Evolutionary conservation across 306 rosid genomes (phyloP).

Genomic region (Quercus suber): DNA sequence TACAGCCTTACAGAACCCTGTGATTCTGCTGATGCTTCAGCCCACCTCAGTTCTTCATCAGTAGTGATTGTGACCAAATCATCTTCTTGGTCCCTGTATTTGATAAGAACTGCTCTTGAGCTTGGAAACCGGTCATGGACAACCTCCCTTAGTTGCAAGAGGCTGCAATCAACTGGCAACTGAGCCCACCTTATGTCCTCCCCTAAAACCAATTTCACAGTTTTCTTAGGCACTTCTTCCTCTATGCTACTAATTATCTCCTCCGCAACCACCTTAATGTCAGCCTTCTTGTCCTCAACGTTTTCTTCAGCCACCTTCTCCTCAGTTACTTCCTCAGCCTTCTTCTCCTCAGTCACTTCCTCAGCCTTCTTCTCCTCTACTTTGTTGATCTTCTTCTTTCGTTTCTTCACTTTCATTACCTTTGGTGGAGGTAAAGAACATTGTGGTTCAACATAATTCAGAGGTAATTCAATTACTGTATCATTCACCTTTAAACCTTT

Average conservation of each 20-base stretch:
- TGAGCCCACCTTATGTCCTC: slow-evolving; percentile 88
- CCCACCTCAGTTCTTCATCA: slow-evolving; percentile 76
- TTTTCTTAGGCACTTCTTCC: slow-evolving; percentile 50
- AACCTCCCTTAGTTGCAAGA: slow-evolving; percentile 69
- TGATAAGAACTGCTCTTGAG: slow-evolving; percentile 66
- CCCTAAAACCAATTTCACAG: slow-evolving; percentile 76
- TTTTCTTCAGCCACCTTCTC: slow-evolving; percentile 47
- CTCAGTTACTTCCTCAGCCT: slow-evolving; percentile 38
- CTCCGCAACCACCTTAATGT: slow-evolving; percentile 68
- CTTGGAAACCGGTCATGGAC: slow-evolving; percentile 60
- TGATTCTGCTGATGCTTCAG: slow-evolving; percentile 56
- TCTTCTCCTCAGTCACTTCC: slow-evolving; percentile 33
- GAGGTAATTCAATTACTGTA: slow-evolving; percentile 62
- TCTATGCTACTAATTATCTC: slow-evolving; percentile 37
- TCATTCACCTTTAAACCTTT: slow-evolving; percentile 64
- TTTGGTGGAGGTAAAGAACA: slow-evolving; percentile 23
- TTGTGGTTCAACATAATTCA: slow-evolving; percentile 64
- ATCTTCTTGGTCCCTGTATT: slow-evolving; percentile 85
- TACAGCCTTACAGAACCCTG: slow-evolving; percentile 65
- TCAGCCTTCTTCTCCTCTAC: slow-evolving; percentile 23
- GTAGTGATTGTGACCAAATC: slow-evolving; percentile 86
- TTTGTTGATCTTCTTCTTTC: slow-evolving; percentile 57
- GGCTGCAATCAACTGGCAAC: slow-evolving; percentile 65
- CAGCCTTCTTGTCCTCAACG: slow-evolving; percentile 47
- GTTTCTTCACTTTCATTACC: slow-evolving; percentile 50